phyloP scores from a whole-genome alignment of 164 flowering plant genomes.

The Nelumbo lutea region DNA sequence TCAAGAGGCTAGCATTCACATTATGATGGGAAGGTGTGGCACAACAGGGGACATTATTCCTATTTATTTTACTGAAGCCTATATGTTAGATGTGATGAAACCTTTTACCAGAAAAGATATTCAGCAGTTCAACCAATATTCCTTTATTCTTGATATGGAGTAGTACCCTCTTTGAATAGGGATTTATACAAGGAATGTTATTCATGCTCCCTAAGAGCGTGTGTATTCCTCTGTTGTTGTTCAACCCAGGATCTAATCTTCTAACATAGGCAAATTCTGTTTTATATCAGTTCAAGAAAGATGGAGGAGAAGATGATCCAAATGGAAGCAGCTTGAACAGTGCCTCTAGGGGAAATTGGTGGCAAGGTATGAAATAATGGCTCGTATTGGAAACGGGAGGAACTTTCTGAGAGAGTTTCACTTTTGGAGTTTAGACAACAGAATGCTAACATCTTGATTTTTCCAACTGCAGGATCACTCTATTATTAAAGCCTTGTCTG shows the following conservation, averaged over 20 bases:
- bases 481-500: constrained; percentile 42
- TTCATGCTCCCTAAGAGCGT: no score
- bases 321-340: constrained; percentile 35
- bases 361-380: constrained; percentile 51
- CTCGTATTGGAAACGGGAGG: background rate
- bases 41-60: background rate
- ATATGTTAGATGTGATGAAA: no score
- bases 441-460: constrained; percentile 1
- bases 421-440: background rate
- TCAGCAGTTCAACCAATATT: no score
- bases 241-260: background rate
- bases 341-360: constrained; percentile 90
- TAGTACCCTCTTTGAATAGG: no score
- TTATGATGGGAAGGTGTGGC: background rate
- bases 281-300: constrained; percentile 49
- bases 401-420: background rate
- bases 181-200: no score
- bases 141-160: no score
- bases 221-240: background rate
- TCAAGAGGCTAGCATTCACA: background rate
- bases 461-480: constrained; percentile 50
- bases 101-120: no score
- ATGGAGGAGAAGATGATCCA: constrained; percentile 45
- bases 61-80: no score
- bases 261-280: constrained; percentile 4